Evolutionary conservation across 2,329 filamentous ascomycete species (phyloP).

Genomic region (Botryotinia calthae): DNA sequence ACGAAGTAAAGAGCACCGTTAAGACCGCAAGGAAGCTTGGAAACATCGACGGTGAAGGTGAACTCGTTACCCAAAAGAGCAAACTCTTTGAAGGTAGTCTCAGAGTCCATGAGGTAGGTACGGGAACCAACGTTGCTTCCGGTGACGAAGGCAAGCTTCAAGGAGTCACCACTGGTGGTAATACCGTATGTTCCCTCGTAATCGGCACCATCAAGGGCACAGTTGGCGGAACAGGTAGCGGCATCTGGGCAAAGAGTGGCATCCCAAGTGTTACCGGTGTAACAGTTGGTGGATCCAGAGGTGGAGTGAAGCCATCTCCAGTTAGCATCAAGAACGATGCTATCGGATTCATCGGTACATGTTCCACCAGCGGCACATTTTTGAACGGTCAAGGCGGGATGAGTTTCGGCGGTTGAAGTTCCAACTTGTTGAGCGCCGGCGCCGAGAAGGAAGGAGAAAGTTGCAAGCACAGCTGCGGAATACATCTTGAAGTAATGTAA

Average conservation of each 20-base stretch:
- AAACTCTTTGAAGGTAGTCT: constrained; percentile 57
- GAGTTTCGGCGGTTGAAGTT: constrained; percentile 46
- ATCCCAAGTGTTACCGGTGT: constrained; percentile 42
- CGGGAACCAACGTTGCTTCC: constrained; percentile 41
- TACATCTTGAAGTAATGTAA: constrained; percentile 9
- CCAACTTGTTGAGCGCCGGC: constrained; percentile 41
- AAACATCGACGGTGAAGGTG: constrained; percentile 65
- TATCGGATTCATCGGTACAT: constrained; percentile 48
- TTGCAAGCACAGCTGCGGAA: constrained; percentile 17
- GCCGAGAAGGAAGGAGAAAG: constrained; percentile 16
- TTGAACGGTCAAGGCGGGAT: constrained; percentile 46
- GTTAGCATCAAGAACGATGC: constrained; percentile 49
- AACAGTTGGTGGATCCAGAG: constrained; percentile 37
- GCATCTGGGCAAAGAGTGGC: constrained; percentile 49
- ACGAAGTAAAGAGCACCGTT: constrained; percentile 70
- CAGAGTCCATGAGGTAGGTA: constrained; percentile 45
- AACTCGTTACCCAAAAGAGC: constrained; percentile 52
- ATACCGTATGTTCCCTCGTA: constrained; percentile 47
- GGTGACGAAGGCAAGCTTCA: constrained; percentile 36
- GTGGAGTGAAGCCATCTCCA: constrained; percentile 42
- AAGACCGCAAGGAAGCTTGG: constrained; percentile 63
- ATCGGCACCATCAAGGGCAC: constrained; percentile 51
- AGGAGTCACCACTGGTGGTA: constrained; percentile 39
- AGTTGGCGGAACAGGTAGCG: constrained; percentile 52
- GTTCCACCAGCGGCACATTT: constrained; percentile 30